Percentiles rank a stretch among this genome's conserved stretches.
Conservation (phyloP, 345 rosid genomes). For the Moricandia arvensis region DNA sequence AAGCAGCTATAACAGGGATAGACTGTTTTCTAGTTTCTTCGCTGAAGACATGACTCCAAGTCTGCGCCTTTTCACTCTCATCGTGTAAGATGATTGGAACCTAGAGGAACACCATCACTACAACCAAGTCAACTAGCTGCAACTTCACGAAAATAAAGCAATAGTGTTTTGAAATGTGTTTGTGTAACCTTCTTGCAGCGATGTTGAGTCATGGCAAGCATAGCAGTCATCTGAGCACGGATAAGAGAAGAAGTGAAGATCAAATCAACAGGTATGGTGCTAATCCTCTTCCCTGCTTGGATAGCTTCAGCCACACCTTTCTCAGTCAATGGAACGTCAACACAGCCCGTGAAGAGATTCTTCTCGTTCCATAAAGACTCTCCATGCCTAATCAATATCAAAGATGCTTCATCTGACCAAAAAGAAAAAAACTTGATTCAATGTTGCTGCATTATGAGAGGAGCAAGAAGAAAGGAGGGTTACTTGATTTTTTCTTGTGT, state of each 20-base stretch:
- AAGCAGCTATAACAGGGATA: constrained; percentile 81
- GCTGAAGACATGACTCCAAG: constrained; percentile 88
- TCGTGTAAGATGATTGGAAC: constrained; percentile 81
- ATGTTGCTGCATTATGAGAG: neutral
- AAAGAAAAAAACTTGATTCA: neutral
- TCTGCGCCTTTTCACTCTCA: constrained; percentile 71
- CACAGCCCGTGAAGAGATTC: constrained; percentile 97
- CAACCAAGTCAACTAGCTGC: constrained; percentile 7
- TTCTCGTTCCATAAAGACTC: constrained; percentile 98
- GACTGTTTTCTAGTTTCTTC: constrained; percentile 82
- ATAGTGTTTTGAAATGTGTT: neutral
- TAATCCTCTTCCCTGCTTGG: constrained; percentile 95
- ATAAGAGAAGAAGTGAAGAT: constrained; percentile 86
- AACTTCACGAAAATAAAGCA: neutral
- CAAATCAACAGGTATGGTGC: constrained; percentile 93
- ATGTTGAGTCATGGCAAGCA: constrained; percentile 99
- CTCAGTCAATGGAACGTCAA: constrained; percentile 89
- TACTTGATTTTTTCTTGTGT: constrained; percentile 67
- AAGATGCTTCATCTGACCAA: constrained; percentile 83
- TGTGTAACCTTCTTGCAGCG: constrained; percentile 74
- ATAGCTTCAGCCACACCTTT: constrained; percentile 95
- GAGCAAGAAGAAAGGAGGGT: neutral
- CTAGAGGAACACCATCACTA: constrained; percentile 34
- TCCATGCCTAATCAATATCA: constrained; percentile 94
- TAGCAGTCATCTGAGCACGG: constrained; percentile 98